phyloP scores from a whole-genome alignment of 306 rosid species.

The Sicyos baderoa region DNA sequence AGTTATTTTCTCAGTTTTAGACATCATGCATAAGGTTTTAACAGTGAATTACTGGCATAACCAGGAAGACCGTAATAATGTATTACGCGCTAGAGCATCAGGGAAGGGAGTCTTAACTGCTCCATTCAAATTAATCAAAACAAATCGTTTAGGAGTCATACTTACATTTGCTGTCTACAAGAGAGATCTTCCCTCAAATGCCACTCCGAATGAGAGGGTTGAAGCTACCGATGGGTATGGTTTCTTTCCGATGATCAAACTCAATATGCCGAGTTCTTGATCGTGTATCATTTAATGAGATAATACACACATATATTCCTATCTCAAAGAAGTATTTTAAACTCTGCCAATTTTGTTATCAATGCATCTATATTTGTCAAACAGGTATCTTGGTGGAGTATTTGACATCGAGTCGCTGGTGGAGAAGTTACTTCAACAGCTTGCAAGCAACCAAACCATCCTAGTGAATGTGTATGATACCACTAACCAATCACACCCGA shows the following conservation, averaged over 20 bases:
- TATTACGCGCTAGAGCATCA: slow-evolving; percentile 79
- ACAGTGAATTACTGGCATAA: background rate
- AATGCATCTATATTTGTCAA: background rate
- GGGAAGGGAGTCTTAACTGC: slow-evolving; percentile 96
- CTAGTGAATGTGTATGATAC: slow-evolving; percentile 88
- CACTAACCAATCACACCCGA: slow-evolving; percentile 65
- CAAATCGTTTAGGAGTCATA: slow-evolving; percentile 89
- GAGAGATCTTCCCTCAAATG: slow-evolving; percentile 77
- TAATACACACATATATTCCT: background rate
- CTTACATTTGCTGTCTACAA: slow-evolving; percentile 93
- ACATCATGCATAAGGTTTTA: no score
- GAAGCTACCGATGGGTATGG: slow-evolving; percentile 89
- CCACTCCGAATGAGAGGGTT: slow-evolving; percentile 79
- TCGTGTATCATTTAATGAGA: background rate
- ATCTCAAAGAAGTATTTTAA: slow-evolving; percentile 1
- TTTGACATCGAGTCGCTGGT: slow-evolving; percentile 90
- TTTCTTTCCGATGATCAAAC: slow-evolving; percentile 10
- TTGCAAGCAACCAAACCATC: slow-evolving; percentile 91
- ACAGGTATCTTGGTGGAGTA: slow-evolving; percentile 96
- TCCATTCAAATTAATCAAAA: slow-evolving; percentile 75
- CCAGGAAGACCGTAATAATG: slow-evolving; percentile 86
- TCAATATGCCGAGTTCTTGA: background rate
- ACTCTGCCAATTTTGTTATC: background rate
- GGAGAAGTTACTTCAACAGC: slow-evolving; percentile 94
- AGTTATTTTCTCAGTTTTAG: background rate